Percentiles rank a stretch among this genome's conserved stretches.
These are phyloP conservation scores for Nematocida sp. DNA, from an alignment of 371 early-diverging fungal species.

Conservation along the genomic window DNA sequence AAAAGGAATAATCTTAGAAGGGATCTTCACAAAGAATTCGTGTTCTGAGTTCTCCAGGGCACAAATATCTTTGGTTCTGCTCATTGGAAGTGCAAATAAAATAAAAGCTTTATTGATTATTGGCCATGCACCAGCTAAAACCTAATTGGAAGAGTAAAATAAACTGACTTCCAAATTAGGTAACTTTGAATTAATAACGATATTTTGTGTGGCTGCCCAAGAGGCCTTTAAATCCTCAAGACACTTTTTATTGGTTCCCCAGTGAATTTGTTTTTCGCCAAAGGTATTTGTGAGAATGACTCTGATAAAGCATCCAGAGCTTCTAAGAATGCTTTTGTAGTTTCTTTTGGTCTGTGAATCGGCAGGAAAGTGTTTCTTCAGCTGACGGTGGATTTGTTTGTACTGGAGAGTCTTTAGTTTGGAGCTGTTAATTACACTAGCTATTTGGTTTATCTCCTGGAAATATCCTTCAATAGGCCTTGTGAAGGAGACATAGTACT, in stretches of 20 bases:
- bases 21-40: background rate
- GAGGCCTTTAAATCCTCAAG: background rate
- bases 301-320: slow-evolving; percentile 20
- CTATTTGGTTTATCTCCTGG: slow-evolving; percentile 5
- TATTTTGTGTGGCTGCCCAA: background rate
- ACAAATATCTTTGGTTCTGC: too few species aligned
- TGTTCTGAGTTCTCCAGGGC: too few species aligned
- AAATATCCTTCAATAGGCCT: slow-evolving; percentile 6
- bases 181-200: background rate
- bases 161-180: background rate
- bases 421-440: background rate
- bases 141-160: too few species aligned
- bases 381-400: background rate
- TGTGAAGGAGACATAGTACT: slow-evolving; percentile 3
- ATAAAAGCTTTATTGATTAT: background rate
- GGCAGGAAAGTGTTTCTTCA: background rate
- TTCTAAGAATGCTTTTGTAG: background rate
- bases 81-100: too few species aligned
- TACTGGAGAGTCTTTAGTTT: background rate
- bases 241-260: background rate
- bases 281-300: slow-evolving; percentile 5
- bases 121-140: too few species aligned
- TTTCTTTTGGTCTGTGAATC: background rate
- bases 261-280: background rate
- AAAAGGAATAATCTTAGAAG: slow-evolving; percentile 2